Percentiles rank a stretch among this genome's conserved stretches.
Evolutionary conservation across 371 early-diverging fungal genomes (phyloP).

Genomic region (Mortierella sp.): DNA sequence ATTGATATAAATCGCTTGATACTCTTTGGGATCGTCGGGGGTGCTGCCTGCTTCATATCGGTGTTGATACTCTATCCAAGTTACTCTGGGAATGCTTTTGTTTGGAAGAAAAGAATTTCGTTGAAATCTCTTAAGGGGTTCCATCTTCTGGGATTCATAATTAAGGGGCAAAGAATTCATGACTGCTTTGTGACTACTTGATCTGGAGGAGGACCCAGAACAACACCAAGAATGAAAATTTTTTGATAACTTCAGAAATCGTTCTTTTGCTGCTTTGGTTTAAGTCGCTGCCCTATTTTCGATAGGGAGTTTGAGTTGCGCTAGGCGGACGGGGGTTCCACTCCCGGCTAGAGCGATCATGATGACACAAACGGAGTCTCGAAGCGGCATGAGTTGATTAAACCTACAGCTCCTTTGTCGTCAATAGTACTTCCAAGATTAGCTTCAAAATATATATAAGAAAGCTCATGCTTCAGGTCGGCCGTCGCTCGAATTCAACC

Average conservation of each 20-base stretch:
- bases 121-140: too few species aligned
- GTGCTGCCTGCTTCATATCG: too few species aligned
- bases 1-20: too few species aligned
- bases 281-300: slow-evolving; percentile 12
- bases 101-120: too few species aligned
- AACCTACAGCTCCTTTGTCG: slow-evolving; percentile 48
- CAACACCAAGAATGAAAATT: background rate
- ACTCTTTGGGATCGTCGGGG: too few species aligned
- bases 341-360: slow-evolving; percentile 3
- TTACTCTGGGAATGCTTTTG: too few species aligned
- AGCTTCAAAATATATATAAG: slow-evolving; percentile 8
- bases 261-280: slow-evolving; percentile 24
- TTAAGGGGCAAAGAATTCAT: too few species aligned
- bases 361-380: slow-evolving; percentile 36
- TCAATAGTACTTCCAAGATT: slow-evolving; percentile 55
- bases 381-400: slow-evolving; percentile 50
- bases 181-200: background rate
- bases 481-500: slow-evolving; percentile 49
- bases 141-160: too few species aligned
- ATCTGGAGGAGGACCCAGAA: background rate
- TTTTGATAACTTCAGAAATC: background rate
- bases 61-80: too few species aligned
- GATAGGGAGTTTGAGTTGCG: background rate
- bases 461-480: slow-evolving; percentile 41
- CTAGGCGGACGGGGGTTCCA: slow-evolving; percentile 18